phyloP scores from a whole-genome alignment of 352 stramenopile genomes.

The Phytophthora pistaciae region DNA sequence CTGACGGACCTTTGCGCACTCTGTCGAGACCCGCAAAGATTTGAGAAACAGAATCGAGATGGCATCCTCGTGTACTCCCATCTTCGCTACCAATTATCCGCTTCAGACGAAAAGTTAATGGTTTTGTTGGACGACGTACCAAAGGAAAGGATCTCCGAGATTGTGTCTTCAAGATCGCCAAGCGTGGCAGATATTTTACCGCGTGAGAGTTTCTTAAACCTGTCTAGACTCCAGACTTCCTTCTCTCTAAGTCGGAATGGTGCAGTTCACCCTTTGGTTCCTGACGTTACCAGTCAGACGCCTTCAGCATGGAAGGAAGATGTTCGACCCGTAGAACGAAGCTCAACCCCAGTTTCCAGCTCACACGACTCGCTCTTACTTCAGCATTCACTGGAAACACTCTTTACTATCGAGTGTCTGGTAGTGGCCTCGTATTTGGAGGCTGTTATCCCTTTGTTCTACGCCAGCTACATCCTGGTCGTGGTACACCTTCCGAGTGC shows the following conservation, averaged over 20 bases:
- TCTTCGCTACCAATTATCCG: constrained; percentile 16
- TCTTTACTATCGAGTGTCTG: constrained; percentile 45
- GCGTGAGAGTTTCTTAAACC: background rate
- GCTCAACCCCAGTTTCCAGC: background rate
- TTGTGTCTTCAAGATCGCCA: background rate
- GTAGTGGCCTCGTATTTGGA: constrained; percentile 46
- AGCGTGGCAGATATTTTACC: background rate
- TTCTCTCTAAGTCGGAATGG: background rate
- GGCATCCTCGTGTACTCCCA: constrained; percentile 4
- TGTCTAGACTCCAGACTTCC: background rate
- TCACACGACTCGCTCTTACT: background rate
- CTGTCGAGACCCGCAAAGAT: constrained; percentile 1
- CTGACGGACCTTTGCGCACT: constrained; percentile 1
- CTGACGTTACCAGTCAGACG: background rate
- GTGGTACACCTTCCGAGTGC: constrained; percentile 29
- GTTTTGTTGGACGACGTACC: background rate
- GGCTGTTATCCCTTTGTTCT: constrained; percentile 40
- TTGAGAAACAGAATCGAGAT: constrained; percentile 4
- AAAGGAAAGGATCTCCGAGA: background rate
- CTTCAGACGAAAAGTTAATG: background rate
- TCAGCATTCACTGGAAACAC: constrained; percentile 18
- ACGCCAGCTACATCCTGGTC: constrained; percentile 23
- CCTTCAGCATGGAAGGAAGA: background rate
- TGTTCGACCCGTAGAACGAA: background rate
- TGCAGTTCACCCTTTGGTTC: constrained; percentile 6